Evolutionary conservation across 1,284 basidiomycete genomes (phyloP).

Genomic region (Mycena sp.): DNA sequence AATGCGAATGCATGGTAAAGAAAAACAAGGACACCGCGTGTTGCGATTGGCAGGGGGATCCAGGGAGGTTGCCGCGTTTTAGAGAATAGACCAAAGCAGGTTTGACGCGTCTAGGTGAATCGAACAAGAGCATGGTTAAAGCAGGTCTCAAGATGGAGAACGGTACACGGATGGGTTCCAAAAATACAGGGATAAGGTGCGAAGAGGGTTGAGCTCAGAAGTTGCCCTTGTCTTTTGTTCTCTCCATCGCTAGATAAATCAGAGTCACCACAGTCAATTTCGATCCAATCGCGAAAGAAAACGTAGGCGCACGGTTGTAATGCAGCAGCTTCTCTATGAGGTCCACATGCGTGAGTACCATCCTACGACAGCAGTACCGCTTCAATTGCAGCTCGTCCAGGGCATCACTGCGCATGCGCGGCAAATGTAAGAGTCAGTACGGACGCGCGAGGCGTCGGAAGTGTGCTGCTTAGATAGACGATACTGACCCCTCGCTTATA

Average conservation of each 20-base stretch:
- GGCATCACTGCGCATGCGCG: slow-evolving; percentile 77
- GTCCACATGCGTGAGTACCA: slow-evolving; percentile 98
- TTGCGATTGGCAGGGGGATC: too few relatives aligned
- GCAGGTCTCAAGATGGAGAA: too few relatives aligned
- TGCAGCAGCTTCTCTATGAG: slow-evolving; percentile 96
- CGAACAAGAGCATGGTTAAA: too few relatives aligned
- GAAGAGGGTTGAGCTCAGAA: neutral
- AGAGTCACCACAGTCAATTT: neutral
- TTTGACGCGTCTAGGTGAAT: too few relatives aligned
- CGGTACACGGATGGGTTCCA: too few relatives aligned
- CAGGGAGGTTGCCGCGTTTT: too few relatives aligned
- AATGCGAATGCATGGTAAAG: too few relatives aligned
- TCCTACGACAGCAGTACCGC: slow-evolving; percentile 95
- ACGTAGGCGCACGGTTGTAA: slow-evolving; percentile 86
- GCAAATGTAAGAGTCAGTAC: slow-evolving; percentile 19
- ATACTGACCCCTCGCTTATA: slow-evolving; percentile 84
- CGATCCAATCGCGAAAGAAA: neutral
- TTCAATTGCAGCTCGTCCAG: slow-evolving; percentile 92
- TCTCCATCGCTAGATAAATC: slow-evolving; percentile 52
- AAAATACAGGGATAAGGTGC: slow-evolving; percentile 8
- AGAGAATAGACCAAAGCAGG: too few relatives aligned
- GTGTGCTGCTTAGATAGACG: neutral
- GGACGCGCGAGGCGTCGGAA: neutral
- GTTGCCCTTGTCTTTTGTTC: slow-evolving; percentile 51
- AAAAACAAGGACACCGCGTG: too few relatives aligned